Evolutionary conservation across 805 yeast genomes (phyloP).

Genomic region (Kodamaea restingae): DNA sequence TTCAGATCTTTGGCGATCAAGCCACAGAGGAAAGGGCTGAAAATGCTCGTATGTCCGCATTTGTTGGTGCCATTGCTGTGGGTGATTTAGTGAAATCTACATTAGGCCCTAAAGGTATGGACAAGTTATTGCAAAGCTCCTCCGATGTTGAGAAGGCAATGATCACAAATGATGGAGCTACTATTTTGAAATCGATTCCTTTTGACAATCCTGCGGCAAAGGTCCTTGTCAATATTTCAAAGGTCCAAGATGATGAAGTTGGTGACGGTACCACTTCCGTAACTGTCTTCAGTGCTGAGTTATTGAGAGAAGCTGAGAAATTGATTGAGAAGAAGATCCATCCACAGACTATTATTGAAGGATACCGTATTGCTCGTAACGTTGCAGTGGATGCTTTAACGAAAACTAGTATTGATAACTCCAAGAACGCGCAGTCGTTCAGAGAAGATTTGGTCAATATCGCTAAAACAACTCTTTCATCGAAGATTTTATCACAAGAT

Average conservation of each 20-base stretch:
- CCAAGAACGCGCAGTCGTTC: constrained; percentile 53
- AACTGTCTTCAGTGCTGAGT: constrained; percentile 84
- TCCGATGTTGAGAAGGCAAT: constrained; percentile 64
- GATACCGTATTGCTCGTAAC: constrained; percentile 81
- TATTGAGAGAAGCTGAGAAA: constrained; percentile 90
- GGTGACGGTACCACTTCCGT: constrained; percentile 99
- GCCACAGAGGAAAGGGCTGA: constrained; percentile 97
- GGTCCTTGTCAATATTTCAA: constrained; percentile 87
- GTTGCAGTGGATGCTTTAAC: constrained; percentile 85
- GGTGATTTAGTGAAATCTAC: constrained; percentile 95
- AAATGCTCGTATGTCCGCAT: constrained; percentile 95
- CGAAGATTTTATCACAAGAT: constrained; percentile 93
- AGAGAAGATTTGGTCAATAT: constrained; percentile 76
- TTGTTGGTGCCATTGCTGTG: constrained; percentile 98
- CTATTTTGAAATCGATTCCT: constrained; percentile 89
- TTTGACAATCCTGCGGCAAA: constrained; percentile 97
- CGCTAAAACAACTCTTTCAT: constrained; percentile 89
- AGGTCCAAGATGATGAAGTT: constrained; percentile 97
- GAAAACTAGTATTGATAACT: constrained; percentile 71
- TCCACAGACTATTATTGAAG: constrained; percentile 97
- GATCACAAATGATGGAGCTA: constrained; percentile 98
- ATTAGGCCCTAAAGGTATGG: constrained; percentile 99
- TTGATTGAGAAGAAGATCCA: constrained; percentile 90
- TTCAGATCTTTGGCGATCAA: constrained; percentile 94
- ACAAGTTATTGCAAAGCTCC: constrained; percentile 85